phyloP scores from a whole-genome alignment of 805 yeast genomes.

The Starmerella etchellsii region DNA sequence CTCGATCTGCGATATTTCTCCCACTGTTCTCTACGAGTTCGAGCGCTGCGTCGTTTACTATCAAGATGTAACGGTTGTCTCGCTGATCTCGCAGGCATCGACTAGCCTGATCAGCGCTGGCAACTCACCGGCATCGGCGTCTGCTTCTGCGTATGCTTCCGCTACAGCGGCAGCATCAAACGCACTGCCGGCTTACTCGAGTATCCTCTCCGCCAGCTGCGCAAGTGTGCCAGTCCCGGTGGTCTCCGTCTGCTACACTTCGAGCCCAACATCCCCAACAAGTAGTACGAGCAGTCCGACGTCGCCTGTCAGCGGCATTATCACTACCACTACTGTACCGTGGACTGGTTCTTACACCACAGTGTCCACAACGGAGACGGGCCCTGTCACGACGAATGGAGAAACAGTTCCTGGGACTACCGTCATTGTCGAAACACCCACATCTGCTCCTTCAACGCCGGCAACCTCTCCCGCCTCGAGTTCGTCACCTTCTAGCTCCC shows the following conservation, averaged over 20 bases:
- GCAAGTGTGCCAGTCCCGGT: not conserved
- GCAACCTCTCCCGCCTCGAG: too few relatives aligned
- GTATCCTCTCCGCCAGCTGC: not conserved
- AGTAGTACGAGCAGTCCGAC: too few relatives aligned
- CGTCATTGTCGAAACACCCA: not conserved
- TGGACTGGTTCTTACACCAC: not conserved
- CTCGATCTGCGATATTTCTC: not conserved
- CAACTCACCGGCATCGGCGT: not conserved
- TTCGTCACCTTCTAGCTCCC: too few relatives aligned
- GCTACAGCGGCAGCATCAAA: not conserved
- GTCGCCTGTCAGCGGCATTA: too few relatives aligned
- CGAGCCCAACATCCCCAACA: too few relatives aligned
- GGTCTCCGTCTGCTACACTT: not conserved
- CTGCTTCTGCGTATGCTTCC: not conserved
- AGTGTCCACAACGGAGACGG: not conserved
- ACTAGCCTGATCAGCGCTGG: not conserved
- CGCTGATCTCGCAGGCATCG: not conserved
- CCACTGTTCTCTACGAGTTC: not conserved
- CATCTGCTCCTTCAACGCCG: not conserved
- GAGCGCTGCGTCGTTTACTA: not conserved
- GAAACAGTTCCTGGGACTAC: not conserved
- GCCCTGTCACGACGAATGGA: not conserved
- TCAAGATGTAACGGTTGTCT: not conserved
- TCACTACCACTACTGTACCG: conserved; percentile 1
- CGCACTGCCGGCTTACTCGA: not conserved